Conservation (phyloP, 805 yeast genomes). For the Naumovozyma castellii region DNA sequence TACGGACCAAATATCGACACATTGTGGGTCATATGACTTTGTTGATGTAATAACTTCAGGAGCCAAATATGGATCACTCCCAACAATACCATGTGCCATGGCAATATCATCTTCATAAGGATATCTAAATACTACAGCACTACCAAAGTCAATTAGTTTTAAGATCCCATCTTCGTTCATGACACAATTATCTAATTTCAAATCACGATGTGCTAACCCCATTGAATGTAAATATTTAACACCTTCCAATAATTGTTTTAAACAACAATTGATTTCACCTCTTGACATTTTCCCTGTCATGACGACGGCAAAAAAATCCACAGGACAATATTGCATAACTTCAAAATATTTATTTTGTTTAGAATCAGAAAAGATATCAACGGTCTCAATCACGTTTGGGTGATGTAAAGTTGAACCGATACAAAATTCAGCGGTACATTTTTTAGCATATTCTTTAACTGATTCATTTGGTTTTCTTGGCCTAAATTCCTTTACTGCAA, state of each 20-base stretch:
- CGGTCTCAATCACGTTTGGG: constrained; percentile 69
- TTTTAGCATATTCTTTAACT: constrained; percentile 69
- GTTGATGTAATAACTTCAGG: constrained; percentile 59
- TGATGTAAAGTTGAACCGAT: constrained; percentile 76
- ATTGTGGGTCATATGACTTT: constrained; percentile 59
- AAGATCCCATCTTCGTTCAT: constrained; percentile 64
- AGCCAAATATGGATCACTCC: constrained; percentile 79
- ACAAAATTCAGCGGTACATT: constrained; percentile 83
- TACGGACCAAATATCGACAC: constrained; percentile 76
- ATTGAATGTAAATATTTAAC: constrained; percentile 63
- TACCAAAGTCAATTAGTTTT: constrained; percentile 74
- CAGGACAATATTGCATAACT: constrained; percentile 80
- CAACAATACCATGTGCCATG: constrained; percentile 67
- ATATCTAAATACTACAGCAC: constrained; percentile 72
- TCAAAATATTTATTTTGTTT: constrained; percentile 66
- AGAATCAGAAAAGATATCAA: constrained; percentile 50
- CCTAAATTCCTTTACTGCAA: constrained; percentile 79
- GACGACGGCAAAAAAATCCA: constrained; percentile 77
- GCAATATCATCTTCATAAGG: constrained; percentile 56
- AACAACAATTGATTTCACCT: constrained; percentile 72
- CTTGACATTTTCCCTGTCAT: constrained; percentile 80
- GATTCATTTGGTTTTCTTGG: constrained; percentile 61
- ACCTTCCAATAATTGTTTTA: constrained; percentile 65
- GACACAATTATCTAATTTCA: constrained; percentile 77
- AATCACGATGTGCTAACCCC: constrained; percentile 77